Evolutionary conservation across 495 filamentous ascomycete genomes (phyloP).

Genomic region (Daldinia grandis): DNA sequence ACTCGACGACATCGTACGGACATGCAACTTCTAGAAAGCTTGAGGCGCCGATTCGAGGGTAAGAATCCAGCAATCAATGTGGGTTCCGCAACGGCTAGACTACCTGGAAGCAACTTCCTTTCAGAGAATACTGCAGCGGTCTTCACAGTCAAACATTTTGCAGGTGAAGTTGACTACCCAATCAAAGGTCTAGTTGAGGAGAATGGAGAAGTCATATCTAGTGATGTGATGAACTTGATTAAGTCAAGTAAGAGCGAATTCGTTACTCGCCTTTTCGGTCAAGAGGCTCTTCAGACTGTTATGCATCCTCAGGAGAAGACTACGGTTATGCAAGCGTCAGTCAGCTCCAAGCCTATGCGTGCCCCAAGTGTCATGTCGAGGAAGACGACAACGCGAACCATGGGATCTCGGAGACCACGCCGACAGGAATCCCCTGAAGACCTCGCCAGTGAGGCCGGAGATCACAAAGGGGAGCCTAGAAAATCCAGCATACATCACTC

Average conservation of each 20-base stretch:
- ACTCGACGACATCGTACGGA: conserved; percentile 88
- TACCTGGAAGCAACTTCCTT: conserved; percentile 83
- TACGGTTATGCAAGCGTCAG: conserved; percentile 93
- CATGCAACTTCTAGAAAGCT: conserved; percentile 84
- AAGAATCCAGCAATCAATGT: conserved; percentile 91
- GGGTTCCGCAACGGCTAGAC: conserved; percentile 68
- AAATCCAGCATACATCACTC: conserved; percentile 50
- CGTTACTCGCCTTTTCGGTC: conserved; percentile 87
- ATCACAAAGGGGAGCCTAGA: conserved; percentile 28
- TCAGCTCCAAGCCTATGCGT: conserved; percentile 91
- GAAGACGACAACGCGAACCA: conserved; percentile 53
- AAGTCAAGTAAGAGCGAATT: conserved; percentile 87
- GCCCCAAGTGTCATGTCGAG: conserved; percentile 91
- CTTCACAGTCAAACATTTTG: conserved; percentile 94
- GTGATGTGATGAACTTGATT: conserved; percentile 95
- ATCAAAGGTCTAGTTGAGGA: conserved; percentile 86
- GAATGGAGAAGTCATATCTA: conserved; percentile 94
- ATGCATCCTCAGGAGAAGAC: conserved; percentile 89
- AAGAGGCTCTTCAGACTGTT: conserved; percentile 88
- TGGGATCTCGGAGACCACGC: conserved; percentile 49
- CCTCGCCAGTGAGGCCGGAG: conserved; percentile 54
- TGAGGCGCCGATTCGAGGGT: conserved; percentile 90
- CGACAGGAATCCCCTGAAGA: conserved; percentile 64
- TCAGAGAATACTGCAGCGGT: conserved; percentile 76
- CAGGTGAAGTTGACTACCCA: conserved; percentile 95